phyloP scores from a whole-genome alignment of 495 filamentous ascomycete species.

The Saxispiralis lemnorum region DNA sequence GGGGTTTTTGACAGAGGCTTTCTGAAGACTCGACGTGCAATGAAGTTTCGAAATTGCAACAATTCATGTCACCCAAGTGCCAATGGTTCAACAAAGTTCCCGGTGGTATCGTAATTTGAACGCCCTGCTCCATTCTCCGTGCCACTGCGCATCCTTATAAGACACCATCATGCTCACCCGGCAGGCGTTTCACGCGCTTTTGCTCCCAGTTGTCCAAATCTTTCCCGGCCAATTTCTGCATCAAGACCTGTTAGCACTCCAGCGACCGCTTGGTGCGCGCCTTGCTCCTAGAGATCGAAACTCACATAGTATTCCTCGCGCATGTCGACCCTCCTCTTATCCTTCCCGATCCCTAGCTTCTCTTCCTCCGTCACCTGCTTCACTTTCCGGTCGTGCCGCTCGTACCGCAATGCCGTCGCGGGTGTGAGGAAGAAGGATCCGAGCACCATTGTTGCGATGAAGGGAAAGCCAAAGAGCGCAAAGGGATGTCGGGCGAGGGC shows the following conservation, averaged over 20 bases:
- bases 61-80: too few relatives aligned
- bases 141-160: slow-evolving; percentile 20
- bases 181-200: slow-evolving; percentile 69
- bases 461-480: slow-evolving; percentile 87
- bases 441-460: slow-evolving; percentile 78
- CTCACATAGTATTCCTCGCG: slow-evolving; percentile 89
- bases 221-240: slow-evolving; percentile 68
- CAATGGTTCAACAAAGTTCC: background rate
- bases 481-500: slow-evolving; percentile 62
- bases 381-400: slow-evolving; percentile 75
- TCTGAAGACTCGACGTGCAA: too few relatives aligned
- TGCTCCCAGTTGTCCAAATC: slow-evolving; percentile 95
- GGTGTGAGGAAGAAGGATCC: slow-evolving; percentile 90
- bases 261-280: background rate
- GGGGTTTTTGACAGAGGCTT: too few relatives aligned
- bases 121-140: background rate
- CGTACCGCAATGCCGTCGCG: slow-evolving; percentile 81
- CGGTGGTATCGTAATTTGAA: background rate
- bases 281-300: too few relatives aligned
- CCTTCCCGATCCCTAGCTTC: slow-evolving; percentile 57
- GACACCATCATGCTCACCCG: slow-evolving; percentile 76
- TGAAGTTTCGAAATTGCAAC: too few relatives aligned
- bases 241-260: background rate
- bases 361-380: slow-evolving; percentile 68
- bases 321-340: slow-evolving; percentile 54